Base-by-base conservation (phyloP, 495 filamentous ascomycete genomes). In the Podospora australis region DNA sequence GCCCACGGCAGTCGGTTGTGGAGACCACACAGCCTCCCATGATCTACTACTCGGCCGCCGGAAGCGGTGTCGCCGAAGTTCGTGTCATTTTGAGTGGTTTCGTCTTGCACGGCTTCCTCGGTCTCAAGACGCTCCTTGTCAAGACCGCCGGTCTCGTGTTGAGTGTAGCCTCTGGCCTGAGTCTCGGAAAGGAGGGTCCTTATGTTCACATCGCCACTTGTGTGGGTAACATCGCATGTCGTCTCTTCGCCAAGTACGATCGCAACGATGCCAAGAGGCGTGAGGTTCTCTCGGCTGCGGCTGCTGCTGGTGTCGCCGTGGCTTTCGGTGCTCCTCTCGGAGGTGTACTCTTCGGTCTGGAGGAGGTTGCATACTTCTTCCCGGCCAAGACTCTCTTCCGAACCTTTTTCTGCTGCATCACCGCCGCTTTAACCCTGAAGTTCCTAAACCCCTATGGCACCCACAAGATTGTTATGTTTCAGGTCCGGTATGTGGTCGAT, bases 341-440 rank as follows among this genome's bases (percentile, higher is more conserved):
- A 8, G 91, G 91, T 29, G 91, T 97, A 11, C 75, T 97, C 6
- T 97, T 97, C 64, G 88, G 89, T 46, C 69, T 97, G 20, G 91
- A 97, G 67, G 91, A 97, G 74, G 88, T 96, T 21, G 78, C 84
- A 64, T 98, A 98, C 65, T 98, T 96, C 63, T 96, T 96, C 65
- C 92, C 91, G 3, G 87, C 92, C n/a, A 97, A 98, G 68, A 96
- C 91, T 2, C 79, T 98, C 3, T 98, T 98, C 70, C 77, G 92
- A 30, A 98, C 92, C 1, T 97, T 98, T 72, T 98, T 96, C 69
- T 96, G 90, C 66, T 98, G 91, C 66, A 97, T 97, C 57, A 87
- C 79, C 2, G 90, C 92, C 19, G 86, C 92, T 0, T 63, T 98
- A 21, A 88, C 90, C 3, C 71, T 97, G 47, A 95, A 95, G 58